phyloP scores from a whole-genome alignment of 164 flowering plant genomes.

The Liriodendron chinense region DNA sequence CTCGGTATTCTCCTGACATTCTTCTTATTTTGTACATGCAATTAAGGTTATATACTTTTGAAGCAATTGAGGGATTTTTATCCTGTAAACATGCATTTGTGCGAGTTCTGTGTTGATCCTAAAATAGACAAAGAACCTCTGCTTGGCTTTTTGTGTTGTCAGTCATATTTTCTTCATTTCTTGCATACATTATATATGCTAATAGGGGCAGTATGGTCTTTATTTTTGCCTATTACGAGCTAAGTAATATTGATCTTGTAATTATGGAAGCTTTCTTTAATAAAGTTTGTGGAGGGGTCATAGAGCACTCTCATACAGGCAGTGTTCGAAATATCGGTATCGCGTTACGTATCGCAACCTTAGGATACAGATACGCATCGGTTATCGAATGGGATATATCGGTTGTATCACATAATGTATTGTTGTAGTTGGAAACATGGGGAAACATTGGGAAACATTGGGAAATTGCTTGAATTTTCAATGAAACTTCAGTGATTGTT shows the following conservation, averaged over 20 bases:
- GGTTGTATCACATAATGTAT: no score
- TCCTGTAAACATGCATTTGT: background rate
- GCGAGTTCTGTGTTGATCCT: background rate
- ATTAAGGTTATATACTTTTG: background rate
- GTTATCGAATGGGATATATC: no score
- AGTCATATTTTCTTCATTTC: background rate
- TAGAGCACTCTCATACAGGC: background rate
- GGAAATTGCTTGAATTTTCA: no score
- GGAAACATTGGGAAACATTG: no score
- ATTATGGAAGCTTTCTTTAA: background rate
- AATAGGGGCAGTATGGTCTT: background rate
- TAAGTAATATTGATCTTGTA: background rate
- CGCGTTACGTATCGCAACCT: no score
- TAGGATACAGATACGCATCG: no score
- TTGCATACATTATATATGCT: background rate
- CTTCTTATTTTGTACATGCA: background rate
- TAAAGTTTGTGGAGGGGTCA: background rate
- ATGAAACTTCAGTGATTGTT: no score
- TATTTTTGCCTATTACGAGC: background rate
- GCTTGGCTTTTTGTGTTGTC: background rate
- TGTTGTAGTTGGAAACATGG: no score
- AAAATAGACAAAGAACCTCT: background rate
- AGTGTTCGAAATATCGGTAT: no score
- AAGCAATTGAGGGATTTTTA: background rate
- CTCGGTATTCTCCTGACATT: conserved; percentile 53